Conservation (phyloP, 202 grass and related monocot genomes). For the Musa balbisiana region DNA sequence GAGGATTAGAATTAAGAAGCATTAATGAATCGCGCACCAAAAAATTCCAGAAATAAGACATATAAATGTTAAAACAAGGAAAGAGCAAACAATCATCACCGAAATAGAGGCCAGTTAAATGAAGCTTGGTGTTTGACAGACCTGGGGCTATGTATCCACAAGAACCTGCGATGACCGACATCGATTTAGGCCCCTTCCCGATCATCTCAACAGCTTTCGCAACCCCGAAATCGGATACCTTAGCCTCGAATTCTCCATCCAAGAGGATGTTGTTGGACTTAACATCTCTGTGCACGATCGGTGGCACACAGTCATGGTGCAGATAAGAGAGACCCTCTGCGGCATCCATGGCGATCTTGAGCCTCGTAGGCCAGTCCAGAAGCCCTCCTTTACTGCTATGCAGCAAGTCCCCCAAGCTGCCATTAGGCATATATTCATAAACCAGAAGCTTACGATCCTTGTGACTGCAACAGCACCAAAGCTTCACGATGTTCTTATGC, state of each 20-base stretch:
- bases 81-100: not conserved
- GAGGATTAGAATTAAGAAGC: too few relatives aligned
- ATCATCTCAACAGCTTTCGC: not conserved
- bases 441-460: constrained; percentile 7
- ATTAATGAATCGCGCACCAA: too few relatives aligned
- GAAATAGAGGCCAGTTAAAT: not conserved
- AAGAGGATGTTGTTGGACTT: constrained; percentile 13
- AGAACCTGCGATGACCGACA: constrained; percentile 8
- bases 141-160: constrained; percentile 12
- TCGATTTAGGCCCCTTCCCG: constrained; percentile 5
- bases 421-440: constrained; percentile 7
- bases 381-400: constrained; percentile 1
- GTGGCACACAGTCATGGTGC: constrained; percentile 1
- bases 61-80: not conserved
- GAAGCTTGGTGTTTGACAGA: not conserved
- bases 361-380: constrained; percentile 1
- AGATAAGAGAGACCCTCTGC: constrained; percentile 1
- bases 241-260: constrained; percentile 4
- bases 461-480: constrained; percentile 1
- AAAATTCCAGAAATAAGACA: too few relatives aligned
- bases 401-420: constrained; percentile 12
- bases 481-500: constrained; percentile 12
- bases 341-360: constrained; percentile 1
- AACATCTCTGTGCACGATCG: constrained; percentile 6
- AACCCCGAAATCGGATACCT: constrained; percentile 4